These are phyloP conservation scores for Celoporthe dispersa DNA, from an alignment of 2,329 filamentous ascomycete genomes.

Conservation along the genomic window DNA sequence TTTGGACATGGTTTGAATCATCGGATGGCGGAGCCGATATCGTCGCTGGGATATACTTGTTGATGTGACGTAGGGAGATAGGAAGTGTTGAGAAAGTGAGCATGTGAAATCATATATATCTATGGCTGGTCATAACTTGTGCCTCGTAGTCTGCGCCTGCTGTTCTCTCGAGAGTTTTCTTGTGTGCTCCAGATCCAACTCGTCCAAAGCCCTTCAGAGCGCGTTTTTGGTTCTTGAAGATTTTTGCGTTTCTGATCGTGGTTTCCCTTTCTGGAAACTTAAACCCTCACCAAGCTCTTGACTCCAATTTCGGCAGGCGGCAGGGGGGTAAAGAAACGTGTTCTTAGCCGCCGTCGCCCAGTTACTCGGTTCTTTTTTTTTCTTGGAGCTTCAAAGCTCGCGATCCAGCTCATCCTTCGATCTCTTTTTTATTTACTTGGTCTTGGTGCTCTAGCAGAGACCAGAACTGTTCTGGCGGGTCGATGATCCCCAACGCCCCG, in stretches of 20 bases:
- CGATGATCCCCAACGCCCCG: neutral
- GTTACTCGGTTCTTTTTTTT: neutral
- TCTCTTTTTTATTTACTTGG: neutral
- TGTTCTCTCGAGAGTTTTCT: neutral
- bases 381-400: neutral
- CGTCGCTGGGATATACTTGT: constrained; percentile 13
- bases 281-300: constrained; percentile 3
- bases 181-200: neutral
- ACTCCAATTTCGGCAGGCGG: neutral
- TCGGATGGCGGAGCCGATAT: constrained; percentile 21
- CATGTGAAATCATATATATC: constrained; percentile 17
- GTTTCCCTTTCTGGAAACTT: constrained; percentile 2
- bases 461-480: neutral
- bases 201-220: neutral
- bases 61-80: constrained; percentile 22
- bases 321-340: neutral
- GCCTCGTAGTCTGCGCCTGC: neutral
- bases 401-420: neutral
- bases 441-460: neutral
- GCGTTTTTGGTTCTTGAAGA: no score
- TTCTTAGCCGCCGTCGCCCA: neutral
- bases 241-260: neutral
- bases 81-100: constrained; percentile 20
- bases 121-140: neutral
- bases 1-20: constrained; percentile 5